Conservation (phyloP, 192 early-diverging fungal genomes). For the Linnemannia hyalina region DNA sequence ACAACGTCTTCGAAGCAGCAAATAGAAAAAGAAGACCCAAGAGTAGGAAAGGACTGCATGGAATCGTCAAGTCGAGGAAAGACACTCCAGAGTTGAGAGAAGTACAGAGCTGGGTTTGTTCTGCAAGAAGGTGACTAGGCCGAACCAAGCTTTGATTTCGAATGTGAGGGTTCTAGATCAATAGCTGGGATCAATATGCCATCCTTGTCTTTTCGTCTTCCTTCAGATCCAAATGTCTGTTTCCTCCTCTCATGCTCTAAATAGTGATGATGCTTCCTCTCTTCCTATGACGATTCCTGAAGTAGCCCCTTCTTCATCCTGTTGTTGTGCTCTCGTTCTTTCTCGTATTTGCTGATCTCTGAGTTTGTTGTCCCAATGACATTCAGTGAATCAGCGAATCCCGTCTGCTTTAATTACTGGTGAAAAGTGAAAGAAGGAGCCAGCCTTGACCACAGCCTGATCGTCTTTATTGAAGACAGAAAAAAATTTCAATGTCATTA, state of each 20-base stretch:
- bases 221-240: background rate
- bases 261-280: background rate
- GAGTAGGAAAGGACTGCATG: background rate
- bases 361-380: background rate
- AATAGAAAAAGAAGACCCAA: background rate
- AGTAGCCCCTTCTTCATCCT: background rate
- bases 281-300: background rate
- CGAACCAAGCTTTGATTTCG: background rate
- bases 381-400: background rate
- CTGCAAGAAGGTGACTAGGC: background rate
- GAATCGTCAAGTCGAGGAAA: background rate
- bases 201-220: background rate
- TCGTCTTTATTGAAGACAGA: background rate
- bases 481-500: background rate
- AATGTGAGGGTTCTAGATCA: constrained; percentile 2
- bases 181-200: background rate
- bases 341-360: background rate
- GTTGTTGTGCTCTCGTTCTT: background rate
- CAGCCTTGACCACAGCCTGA: background rate
- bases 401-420: constrained; percentile 25
- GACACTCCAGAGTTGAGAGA: background rate
- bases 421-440: constrained; percentile 46
- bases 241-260: background rate
- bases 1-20: background rate
- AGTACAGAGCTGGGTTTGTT: background rate